Evolutionary conservation across 2,329 filamentous ascomycete genomes (phyloP).

Genomic region (Fusarium subtropicale): DNA sequence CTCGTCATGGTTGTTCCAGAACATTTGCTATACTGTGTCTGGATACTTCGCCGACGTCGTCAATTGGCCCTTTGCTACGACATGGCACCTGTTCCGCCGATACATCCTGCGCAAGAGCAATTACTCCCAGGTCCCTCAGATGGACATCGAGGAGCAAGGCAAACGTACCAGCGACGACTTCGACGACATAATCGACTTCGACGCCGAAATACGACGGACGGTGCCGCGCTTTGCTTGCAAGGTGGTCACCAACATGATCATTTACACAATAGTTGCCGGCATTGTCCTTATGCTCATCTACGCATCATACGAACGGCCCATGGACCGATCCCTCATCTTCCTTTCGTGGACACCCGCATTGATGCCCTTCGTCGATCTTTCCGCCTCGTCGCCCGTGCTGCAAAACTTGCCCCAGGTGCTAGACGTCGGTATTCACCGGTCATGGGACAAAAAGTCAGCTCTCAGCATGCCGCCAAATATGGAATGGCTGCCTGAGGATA

Average conservation of each 20-base stretch:
- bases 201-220: not conserved
- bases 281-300: slow-evolving; percentile 39
- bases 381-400: slow-evolving; percentile 47
- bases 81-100: slow-evolving; percentile 19
- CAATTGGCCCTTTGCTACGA: slow-evolving; percentile 39
- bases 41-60: slow-evolving; percentile 45
- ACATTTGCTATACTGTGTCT: slow-evolving; percentile 32
- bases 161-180: slow-evolving; percentile 1
- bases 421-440: slow-evolving; percentile 35
- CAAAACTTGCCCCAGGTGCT: slow-evolving; percentile 41
- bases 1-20: slow-evolving; percentile 46
- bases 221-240: slow-evolving; percentile 2
- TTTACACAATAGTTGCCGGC: not conserved
- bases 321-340: slow-evolving; percentile 49
- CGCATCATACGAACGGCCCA: slow-evolving; percentile 43
- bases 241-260: not conserved
- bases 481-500: slow-evolving; percentile 47
- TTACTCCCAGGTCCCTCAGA: slow-evolving; percentile 43
- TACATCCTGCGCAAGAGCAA: not conserved
- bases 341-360: slow-evolving; percentile 52
- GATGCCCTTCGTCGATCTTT: slow-evolving; percentile 51
- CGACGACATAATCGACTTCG: not conserved
- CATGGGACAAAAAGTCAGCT: slow-evolving; percentile 49
- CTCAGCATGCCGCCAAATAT: slow-evolving; percentile 29
- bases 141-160: slow-evolving; percentile 36